A percentile compares a stretch with the other conserved stretches of the same genome.
Evolutionary conservation across 495 filamentous ascomycete species (phyloP).

Genomic region (Xanthoparmelia taractica): DNA sequence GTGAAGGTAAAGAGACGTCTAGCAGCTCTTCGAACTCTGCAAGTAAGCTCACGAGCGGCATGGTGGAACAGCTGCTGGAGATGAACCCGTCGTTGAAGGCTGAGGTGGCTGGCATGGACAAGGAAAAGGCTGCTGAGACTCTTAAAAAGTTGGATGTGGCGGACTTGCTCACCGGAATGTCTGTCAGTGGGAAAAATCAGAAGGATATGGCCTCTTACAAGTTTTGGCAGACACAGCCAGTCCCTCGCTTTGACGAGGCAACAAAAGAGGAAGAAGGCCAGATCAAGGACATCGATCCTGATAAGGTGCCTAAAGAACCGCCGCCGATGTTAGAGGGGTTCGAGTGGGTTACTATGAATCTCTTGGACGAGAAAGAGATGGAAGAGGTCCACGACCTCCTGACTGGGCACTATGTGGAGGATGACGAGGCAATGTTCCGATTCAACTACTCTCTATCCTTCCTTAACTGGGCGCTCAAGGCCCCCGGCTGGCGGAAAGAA

Average conservation of each 20-base stretch:
- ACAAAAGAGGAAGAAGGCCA: slow-evolving; percentile 46
- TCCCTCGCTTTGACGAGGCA: slow-evolving; percentile 61
- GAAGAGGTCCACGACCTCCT: slow-evolving; percentile 83
- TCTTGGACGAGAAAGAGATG: slow-evolving; percentile 59
- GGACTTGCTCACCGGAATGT: slow-evolving; percentile 75
- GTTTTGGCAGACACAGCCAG: slow-evolving; percentile 97
- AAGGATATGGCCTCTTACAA: slow-evolving; percentile 97
- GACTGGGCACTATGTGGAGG: slow-evolving; percentile 91
- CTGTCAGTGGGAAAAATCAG: slow-evolving; percentile 68
- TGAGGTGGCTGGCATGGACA: slow-evolving; percentile 40
- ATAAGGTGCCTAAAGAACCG: slow-evolving; percentile 64
- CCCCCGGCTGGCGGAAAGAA: slow-evolving; percentile 88
- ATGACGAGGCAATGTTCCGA: slow-evolving; percentile 91
- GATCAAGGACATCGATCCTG: slow-evolving; percentile 64
- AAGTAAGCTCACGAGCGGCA: slow-evolving; percentile 37
- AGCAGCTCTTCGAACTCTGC: slow-evolving; percentile 29
- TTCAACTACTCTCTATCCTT: slow-evolving; percentile 90
- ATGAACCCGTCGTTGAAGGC: slow-evolving; percentile 45
- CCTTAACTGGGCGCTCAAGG: slow-evolving; percentile 85
- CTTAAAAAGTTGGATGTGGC: slow-evolving; percentile 66
- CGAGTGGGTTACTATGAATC: slow-evolving; percentile 88
- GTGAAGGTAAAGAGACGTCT: slow-evolving; percentile 19
- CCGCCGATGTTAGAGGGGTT: slow-evolving; percentile 64
- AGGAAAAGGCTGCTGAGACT: slow-evolving; percentile 48
- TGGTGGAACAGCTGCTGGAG: slow-evolving; percentile 40